These are phyloP conservation scores for Quercus lobata DNA, from an alignment of 331 rosid species.

Conservation along the genomic window DNA sequence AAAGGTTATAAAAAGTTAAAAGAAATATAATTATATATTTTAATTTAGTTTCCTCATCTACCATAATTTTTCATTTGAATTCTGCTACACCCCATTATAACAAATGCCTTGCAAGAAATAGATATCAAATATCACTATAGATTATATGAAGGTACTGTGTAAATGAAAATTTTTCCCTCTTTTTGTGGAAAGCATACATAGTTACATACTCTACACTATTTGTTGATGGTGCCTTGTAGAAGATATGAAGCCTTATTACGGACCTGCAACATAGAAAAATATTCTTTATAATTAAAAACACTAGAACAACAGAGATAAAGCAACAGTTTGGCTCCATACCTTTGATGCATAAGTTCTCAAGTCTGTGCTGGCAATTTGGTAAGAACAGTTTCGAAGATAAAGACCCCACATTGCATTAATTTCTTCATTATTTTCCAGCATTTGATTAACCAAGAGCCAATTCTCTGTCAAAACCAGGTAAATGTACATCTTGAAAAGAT, in stretches of 20 bases:
- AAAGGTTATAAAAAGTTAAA: no score
- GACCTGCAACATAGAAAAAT: slow-evolving; percentile 46
- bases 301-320: background rate
- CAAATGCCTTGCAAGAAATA: background rate
- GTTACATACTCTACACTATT: background rate
- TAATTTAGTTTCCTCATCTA: no score
- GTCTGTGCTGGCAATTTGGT: slow-evolving; percentile 69
- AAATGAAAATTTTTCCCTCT: background rate
- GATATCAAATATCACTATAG: background rate
- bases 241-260: slow-evolving; percentile 81
- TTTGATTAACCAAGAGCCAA: slow-evolving; percentile 58
- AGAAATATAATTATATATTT: no score
- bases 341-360: slow-evolving; percentile 75
- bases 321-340: slow-evolving; percentile 38
- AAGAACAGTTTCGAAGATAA: slow-evolving; percentile 64
- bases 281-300: background rate
- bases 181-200: background rate
- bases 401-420: slow-evolving; percentile 59
- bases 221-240: slow-evolving; percentile 52
- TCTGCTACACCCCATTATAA: background rate
- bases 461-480: slow-evolving; percentile 72
- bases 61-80: no score
- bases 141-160: background rate
- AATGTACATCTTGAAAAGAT: slow-evolving; percentile 68
- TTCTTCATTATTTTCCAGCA: slow-evolving; percentile 35